Evolutionary conservation across 129 eudicot genomes (phyloP).

Genomic region (Ambrosia trifida): DNA sequence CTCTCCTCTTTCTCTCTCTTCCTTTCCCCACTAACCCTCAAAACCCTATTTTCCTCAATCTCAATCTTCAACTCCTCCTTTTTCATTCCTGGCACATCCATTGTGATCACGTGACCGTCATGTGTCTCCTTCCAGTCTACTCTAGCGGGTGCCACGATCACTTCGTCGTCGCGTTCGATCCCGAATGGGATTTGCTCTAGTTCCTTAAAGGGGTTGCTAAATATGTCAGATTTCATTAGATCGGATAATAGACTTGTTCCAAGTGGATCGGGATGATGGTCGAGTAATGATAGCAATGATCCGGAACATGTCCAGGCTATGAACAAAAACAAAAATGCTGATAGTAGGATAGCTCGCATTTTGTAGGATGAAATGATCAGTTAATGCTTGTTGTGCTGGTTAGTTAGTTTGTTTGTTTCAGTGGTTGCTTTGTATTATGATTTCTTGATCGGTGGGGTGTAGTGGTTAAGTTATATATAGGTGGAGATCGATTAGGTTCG

Average conservation of each 20-base stretch:
- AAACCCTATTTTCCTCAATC: conserved; percentile 58
- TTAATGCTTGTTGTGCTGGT: neutral
- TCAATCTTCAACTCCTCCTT: conserved; percentile 59
- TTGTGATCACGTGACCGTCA: conserved; percentile 39
- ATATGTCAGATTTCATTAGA: conserved; percentile 19
- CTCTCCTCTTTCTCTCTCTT: conserved; percentile 40
- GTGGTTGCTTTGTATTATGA: neutral
- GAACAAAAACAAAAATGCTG: neutral
- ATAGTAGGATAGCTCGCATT: conserved; percentile 10
- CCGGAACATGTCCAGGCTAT: conserved; percentile 21
- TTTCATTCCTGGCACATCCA: conserved; percentile 57
- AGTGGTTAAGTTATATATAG: conserved; percentile 21
- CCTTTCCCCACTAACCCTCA: conserved; percentile 63
- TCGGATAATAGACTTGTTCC: conserved; percentile 15
- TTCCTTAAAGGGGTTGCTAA: conserved; percentile 30
- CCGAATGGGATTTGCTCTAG: conserved; percentile 61
- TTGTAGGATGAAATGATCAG: neutral
- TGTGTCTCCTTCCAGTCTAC: conserved; percentile 67
- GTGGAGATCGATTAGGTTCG: neutral
- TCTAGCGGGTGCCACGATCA: conserved; percentile 38
- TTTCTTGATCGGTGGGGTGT: neutral
- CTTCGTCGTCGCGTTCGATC: conserved; percentile 24
- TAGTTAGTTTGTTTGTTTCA: neutral
- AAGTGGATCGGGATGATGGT: conserved; percentile 20
- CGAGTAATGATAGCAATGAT: conserved; percentile 24